Evolutionary conservation across 1,139 yeast genomes (phyloP), one percentile per base, ranked within the genome.

Genomic region (Tardiomyces depauwii): DNA sequence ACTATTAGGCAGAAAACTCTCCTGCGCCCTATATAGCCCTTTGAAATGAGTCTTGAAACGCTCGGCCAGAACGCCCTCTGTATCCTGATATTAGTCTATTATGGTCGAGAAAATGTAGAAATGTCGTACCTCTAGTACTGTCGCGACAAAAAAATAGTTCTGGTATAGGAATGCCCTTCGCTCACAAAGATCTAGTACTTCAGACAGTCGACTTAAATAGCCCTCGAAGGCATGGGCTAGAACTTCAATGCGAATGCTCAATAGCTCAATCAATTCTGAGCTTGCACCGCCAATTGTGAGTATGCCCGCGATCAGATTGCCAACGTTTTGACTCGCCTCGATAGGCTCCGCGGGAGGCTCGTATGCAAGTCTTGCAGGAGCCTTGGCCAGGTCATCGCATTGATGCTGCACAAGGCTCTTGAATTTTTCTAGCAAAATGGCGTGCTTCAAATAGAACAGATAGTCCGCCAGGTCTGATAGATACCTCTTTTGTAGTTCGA

Each of bases 391-490:
- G 27, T 78, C 75, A 19, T 82, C 87, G 59, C 94, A 82, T 56
- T 88, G 86, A 42, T 76, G 65, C 61, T 88, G 96, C 45, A 88
- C 74, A 39, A 85, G 70, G 44, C 71, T 73, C 56, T 91, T 94
- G 57, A 88, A 84, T 49, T 77, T 79, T 1, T 96, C 96, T 96
- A 96, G 89, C 40, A 89, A 66, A 19, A 52, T 57, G 42, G 85
- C 73, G 49, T 82, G 64, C 51, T 84, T 77, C 12, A 79, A 13
- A 13, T 27, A n/a, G 10, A 30, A 30, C 23, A 18, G 71, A 59
- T 84, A 85, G 49, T 78, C 84, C 53, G 83, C 89, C 56, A 86
- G 68, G 1, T 81, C 78, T 0, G 95, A 94, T 2, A 85, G 76
- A 39, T 70, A 64, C 58, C 94, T 64, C 62, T 74, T 68, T 55